These are phyloP conservation scores for Lactarius sp. DNA, from an alignment of 768 basidiomycete genomes.

Conservation along the genomic window DNA sequence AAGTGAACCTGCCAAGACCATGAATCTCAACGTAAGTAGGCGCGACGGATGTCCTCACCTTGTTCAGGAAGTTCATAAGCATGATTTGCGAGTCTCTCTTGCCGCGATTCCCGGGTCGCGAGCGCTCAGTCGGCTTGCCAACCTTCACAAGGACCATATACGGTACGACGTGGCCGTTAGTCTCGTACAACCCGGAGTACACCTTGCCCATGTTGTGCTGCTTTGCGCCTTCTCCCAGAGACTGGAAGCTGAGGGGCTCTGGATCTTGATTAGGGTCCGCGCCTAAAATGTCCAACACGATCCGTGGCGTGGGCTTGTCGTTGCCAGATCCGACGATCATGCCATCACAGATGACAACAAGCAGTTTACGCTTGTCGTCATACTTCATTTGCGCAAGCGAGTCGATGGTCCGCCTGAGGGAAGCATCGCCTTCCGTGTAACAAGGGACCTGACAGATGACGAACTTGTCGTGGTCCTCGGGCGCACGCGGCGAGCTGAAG, in stretches of 20 bases:
- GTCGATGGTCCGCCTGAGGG: constrained; percentile 84
- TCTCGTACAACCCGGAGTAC: constrained; percentile 94
- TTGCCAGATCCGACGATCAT: constrained; percentile 98
- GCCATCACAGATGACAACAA: constrained; percentile 93
- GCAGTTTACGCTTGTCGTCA: constrained; percentile 95
- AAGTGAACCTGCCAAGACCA: constrained; percentile 73
- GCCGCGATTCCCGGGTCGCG: constrained; percentile 93
- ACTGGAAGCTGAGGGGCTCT: constrained; percentile 91
- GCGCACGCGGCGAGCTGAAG: constrained; percentile 72
- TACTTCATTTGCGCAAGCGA: constrained; percentile 92
- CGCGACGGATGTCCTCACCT: constrained; percentile 42
- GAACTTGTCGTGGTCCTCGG: constrained; percentile 95
- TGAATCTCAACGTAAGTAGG: not conserved
- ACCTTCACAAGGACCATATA: constrained; percentile 90
- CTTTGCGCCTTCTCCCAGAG: constrained; percentile 89
- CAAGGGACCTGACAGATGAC: constrained; percentile 98
- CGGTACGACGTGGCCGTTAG: constrained; percentile 91
- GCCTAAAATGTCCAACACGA: constrained; percentile 94
- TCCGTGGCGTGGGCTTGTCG: constrained; percentile 91
- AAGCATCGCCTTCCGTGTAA: constrained; percentile 93
- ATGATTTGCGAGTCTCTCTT: constrained; percentile 98
- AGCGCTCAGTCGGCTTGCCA: constrained; percentile 91
- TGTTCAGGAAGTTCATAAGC: constrained; percentile 97
- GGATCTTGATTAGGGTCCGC: constrained; percentile 90
- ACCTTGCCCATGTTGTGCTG: constrained; percentile 99